These are phyloP conservation scores for Phytophthora pisi DNA, from an alignment of 352 stramenopile genomes.

Conservation along the genomic window DNA sequence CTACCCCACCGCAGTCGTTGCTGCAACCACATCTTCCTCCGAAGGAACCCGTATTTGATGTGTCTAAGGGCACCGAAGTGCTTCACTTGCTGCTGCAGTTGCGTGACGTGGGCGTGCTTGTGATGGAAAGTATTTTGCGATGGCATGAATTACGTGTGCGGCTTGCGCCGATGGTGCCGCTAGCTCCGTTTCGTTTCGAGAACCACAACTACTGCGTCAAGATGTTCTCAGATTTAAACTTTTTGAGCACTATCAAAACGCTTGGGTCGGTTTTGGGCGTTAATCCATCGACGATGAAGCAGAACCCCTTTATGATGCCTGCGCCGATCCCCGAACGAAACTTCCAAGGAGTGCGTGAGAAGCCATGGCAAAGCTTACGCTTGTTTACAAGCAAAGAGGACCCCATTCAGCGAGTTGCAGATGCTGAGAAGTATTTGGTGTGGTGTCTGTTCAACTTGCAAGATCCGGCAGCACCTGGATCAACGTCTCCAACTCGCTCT, in stretches of 20 bases:
- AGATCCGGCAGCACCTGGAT: constrained; percentile 4
- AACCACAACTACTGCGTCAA: constrained; percentile 73
- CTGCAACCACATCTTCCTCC: constrained; percentile 27
- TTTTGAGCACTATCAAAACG: constrained; percentile 55
- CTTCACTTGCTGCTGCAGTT: constrained; percentile 72
- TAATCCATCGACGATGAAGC: constrained; percentile 58
- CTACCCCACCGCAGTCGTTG: constrained; percentile 26
- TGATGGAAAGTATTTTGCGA: constrained; percentile 56
- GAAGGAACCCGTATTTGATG: constrained; percentile 40
- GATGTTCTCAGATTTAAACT: constrained; percentile 83
- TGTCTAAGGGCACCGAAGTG: constrained; percentile 56
- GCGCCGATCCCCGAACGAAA: constrained; percentile 64
- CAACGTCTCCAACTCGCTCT: constrained; percentile 6
- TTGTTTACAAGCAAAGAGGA: constrained; percentile 29
- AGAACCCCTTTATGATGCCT: constrained; percentile 90
- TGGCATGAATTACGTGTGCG: constrained; percentile 53
- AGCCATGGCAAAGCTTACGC: constrained; percentile 33
- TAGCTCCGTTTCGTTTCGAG: constrained; percentile 53
- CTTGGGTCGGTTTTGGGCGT: constrained; percentile 64
- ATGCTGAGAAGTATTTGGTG: constrained; percentile 70
- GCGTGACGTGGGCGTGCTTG: constrained; percentile 57
- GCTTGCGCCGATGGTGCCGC: constrained; percentile 25
- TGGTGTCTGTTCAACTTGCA: constrained; percentile 63
- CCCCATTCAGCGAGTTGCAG: constrained; percentile 45
- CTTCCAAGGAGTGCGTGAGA: constrained; percentile 40